Percentiles rank a stretch among this genome's conserved stretches.
Evolutionary conservation across 2,329 filamentous ascomycete genomes (phyloP).

Genomic region (Pseudogymnoascus sp.): DNA sequence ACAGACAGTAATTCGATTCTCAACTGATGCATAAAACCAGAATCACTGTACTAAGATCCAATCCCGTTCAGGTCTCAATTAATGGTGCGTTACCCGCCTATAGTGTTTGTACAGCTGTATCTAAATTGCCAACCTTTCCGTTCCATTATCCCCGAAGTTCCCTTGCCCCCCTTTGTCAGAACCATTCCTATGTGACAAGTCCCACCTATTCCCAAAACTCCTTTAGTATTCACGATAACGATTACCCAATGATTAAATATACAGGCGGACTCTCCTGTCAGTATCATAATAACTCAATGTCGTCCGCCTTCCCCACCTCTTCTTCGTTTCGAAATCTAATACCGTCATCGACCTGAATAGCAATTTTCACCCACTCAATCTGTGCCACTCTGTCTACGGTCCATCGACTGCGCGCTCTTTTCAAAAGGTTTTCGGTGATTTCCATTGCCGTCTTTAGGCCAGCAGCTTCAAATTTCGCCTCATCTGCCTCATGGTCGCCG

Average conservation of each 20-base stretch:
- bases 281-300: conserved; percentile 3
- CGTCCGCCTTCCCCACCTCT: neutral
- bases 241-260: conserved; percentile 6
- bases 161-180: neutral
- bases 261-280: neutral
- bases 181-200: neutral
- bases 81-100: neutral
- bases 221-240: neutral
- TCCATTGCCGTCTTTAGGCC: conserved; percentile 67
- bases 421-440: conserved; percentile 76
- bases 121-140: conserved; percentile 1
- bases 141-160: neutral
- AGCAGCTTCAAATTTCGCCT: conserved; percentile 50
- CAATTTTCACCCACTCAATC: conserved; percentile 66
- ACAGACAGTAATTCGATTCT: neutral
- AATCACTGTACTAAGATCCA: neutral
- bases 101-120: neutral
- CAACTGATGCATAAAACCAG: neutral
- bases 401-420: conserved; percentile 72
- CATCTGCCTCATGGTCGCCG: conserved; percentile 70
- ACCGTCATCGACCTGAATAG: conserved; percentile 58
- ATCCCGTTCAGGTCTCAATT: neutral
- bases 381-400: conserved; percentile 63
- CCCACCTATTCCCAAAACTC: conserved; percentile 1
- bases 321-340: conserved; percentile 49